phyloP scores from a whole-genome alignment of 2,329 filamentous ascomycete genomes.

The Xylaria sp. region DNA sequence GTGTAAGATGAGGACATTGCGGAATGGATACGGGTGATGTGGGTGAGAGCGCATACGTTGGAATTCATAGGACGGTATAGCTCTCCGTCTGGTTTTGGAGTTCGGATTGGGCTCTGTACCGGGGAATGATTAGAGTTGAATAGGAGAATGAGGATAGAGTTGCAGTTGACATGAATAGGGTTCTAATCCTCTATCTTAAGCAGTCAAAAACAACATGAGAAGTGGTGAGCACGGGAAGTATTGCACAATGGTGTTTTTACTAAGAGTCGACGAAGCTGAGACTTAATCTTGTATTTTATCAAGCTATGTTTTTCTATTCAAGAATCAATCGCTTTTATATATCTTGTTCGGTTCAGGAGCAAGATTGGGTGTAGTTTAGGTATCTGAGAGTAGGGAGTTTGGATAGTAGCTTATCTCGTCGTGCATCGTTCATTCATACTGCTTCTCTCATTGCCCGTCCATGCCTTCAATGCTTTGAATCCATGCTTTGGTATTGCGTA shows the following conservation, averaged over 20 bases:
- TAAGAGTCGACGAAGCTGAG: background rate
- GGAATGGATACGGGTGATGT: background rate
- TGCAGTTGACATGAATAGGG: background rate
- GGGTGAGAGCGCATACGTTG: background rate
- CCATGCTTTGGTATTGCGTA: background rate
- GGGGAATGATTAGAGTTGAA: background rate
- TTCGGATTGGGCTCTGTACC: background rate
- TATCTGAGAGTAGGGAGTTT: background rate
- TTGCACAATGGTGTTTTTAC: background rate
- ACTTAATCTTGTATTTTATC: background rate
- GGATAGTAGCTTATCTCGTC: background rate
- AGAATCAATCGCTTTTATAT: background rate
- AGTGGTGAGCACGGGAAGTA: background rate
- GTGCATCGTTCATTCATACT: background rate
- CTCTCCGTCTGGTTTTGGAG: background rate
- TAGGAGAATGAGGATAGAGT: background rate
- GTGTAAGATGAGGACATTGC: background rate
- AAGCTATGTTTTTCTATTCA: background rate
- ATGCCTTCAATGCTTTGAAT: background rate
- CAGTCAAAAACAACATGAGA: background rate
- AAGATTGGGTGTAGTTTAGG: background rate
- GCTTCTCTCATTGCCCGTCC: background rate
- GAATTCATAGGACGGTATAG: constrained; percentile 17
- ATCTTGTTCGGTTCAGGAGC: background rate
- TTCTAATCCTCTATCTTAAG: background rate